phyloP scores from a whole-genome alignment of 176 grass and related monocot species.

The Eleusine coracana region DNA sequence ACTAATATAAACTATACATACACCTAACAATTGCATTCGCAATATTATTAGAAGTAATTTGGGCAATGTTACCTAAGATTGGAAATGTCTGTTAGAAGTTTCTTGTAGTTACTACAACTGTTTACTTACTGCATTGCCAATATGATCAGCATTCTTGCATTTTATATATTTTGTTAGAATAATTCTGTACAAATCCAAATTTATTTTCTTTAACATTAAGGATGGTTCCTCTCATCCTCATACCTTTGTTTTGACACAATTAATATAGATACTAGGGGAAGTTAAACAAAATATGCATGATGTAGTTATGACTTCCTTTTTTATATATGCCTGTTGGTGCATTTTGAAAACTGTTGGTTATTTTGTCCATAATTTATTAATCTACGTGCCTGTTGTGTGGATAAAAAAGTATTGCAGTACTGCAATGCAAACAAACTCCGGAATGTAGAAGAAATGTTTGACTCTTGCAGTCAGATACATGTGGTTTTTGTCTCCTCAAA shows the following conservation, averaged over 20 bases:
- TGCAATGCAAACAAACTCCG: background rate
- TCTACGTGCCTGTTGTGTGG: background rate
- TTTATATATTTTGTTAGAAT: no score
- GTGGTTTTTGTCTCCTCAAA: slow-evolving; percentile 16
- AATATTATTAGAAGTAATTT: slow-evolving; percentile 17
- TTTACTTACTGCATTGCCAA: background rate
- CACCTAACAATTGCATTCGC: background rate
- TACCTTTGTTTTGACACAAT: background rate
- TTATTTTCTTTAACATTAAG: background rate
- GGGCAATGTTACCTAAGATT: background rate
- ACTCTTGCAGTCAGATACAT: background rate
- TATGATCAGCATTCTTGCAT: background rate
- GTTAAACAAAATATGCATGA: background rate
- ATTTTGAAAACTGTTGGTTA: background rate
- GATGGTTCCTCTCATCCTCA: background rate
- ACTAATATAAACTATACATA: no score
- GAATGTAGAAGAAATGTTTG: background rate
- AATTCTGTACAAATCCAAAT: background rate
- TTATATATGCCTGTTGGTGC: background rate
- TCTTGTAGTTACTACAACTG: background rate
- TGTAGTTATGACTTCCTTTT: background rate
- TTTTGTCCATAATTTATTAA: background rate
- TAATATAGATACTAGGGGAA: background rate
- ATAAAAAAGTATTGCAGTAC: background rate
- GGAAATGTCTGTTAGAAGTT: background rate